Evolutionary conservation across 2,329 filamentous ascomycete species (phyloP).

Genomic region (Fonsecaea erecta): DNA sequence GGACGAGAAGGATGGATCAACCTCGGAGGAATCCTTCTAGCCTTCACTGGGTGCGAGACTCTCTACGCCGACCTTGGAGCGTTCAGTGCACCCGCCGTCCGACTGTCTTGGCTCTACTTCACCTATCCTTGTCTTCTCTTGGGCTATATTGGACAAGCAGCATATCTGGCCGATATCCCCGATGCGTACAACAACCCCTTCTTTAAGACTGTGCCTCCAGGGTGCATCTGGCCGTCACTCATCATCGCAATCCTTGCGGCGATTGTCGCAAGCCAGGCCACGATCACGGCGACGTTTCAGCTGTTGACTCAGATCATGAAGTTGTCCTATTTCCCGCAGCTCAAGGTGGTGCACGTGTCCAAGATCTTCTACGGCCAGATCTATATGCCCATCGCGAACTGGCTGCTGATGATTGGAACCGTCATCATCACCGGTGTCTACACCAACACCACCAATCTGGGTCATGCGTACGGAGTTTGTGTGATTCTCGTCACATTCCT

Average conservation of each 20-base stretch:
- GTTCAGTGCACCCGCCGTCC: slow-evolving; percentile 70
- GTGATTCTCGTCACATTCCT: slow-evolving; percentile 72
- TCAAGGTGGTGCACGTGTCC: slow-evolving; percentile 74
- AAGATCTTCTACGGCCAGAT: slow-evolving; percentile 73
- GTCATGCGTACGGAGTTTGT: slow-evolving; percentile 77
- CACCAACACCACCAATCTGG: slow-evolving; percentile 70
- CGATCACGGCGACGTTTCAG: slow-evolving; percentile 77
- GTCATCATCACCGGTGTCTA: slow-evolving; percentile 76
- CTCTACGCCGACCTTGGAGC: slow-evolving; percentile 79
- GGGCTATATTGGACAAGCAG: slow-evolving; percentile 73
- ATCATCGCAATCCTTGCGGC: slow-evolving; percentile 72
- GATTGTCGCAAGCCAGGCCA: slow-evolving; percentile 76
- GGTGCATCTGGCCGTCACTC: slow-evolving; percentile 70
- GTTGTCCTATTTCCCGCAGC: slow-evolving; percentile 73
- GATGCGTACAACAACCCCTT: slow-evolving; percentile 73
- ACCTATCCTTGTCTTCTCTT: slow-evolving; percentile 67
- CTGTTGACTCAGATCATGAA: slow-evolving; percentile 74
- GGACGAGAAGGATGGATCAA: slow-evolving; percentile 56
- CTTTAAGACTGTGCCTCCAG: slow-evolving; percentile 70
- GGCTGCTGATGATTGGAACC: slow-evolving; percentile 75
- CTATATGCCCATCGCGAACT: slow-evolving; percentile 76
- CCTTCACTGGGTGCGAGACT: slow-evolving; percentile 79
- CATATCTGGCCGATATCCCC: slow-evolving; percentile 66
- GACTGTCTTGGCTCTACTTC: slow-evolving; percentile 72
- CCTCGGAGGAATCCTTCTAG: slow-evolving; percentile 68